Percentiles rank a stretch among this genome's conserved stretches.
Conservation (phyloP, 306 rosid genomes). For the Senna tora region DNA sequence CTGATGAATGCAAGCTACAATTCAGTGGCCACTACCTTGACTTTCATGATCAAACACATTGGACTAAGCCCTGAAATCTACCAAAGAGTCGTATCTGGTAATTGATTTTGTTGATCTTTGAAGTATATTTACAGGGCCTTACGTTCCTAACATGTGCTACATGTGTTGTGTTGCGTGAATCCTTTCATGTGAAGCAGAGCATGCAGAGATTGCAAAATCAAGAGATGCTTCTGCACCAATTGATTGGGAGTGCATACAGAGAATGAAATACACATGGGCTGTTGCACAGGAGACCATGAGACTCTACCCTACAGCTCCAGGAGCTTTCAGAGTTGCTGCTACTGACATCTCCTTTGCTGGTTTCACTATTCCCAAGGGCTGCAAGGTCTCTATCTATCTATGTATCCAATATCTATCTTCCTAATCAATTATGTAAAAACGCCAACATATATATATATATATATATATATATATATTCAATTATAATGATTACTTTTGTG, state of each 20-base stretch:
- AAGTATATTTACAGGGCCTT: no score
- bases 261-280: slow-evolving; percentile 54
- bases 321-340: slow-evolving; percentile 44
- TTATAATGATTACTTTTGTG: neutral
- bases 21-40: slow-evolving; percentile 59
- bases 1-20: slow-evolving; percentile 56
- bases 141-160: neutral
- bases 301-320: slow-evolving; percentile 49
- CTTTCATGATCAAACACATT: slow-evolving; percentile 72
- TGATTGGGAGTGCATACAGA: slow-evolving; percentile 51
- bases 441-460: no score
- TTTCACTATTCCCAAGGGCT: slow-evolving; percentile 54
- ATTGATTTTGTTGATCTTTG: neutral
- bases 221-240: slow-evolving; percentile 30
- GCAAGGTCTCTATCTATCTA: slow-evolving; percentile 43
- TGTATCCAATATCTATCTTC: no score
- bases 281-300: slow-evolving; percentile 51
- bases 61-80: slow-evolving; percentile 60
- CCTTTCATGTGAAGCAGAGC: slow-evolving; percentile 41
- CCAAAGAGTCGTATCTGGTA: slow-evolving; percentile 60
- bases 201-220: slow-evolving; percentile 33
- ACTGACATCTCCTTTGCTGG: slow-evolving; percentile 43
- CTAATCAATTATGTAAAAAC: neutral
- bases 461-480: no score
- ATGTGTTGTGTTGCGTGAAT: no score